phyloP scores from a whole-genome alignment of 371 early-diverging fungal species.

The Chytridiales sp. region DNA sequence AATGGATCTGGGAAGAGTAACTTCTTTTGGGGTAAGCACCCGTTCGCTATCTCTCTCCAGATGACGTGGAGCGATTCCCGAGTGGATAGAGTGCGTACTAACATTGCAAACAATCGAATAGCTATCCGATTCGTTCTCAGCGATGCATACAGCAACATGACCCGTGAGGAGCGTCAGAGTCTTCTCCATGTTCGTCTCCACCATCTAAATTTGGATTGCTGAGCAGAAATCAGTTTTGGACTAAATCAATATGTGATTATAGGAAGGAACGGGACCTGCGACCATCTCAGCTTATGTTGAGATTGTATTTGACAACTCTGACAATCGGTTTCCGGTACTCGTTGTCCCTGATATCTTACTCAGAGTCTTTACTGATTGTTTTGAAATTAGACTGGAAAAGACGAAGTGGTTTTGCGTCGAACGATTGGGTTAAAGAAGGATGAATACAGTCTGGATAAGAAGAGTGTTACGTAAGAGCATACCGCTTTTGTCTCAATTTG shows the following conservation, averaged over 20 bases:
- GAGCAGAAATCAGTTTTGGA: not conserved
- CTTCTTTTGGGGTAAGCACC: conserved; percentile 77
- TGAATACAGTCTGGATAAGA: conserved; percentile 95
- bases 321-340: conserved; percentile 89
- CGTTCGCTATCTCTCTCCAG: not conserved
- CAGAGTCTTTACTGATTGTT: not conserved
- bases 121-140: conserved; percentile 96
- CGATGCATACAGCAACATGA: conserved; percentile 91
- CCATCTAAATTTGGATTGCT: not conserved
- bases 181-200: conserved; percentile 76
- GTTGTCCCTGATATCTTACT: not conserved
- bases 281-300: conserved; percentile 98
- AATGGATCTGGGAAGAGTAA: conserved; percentile 99
- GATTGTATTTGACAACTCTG: conserved; percentile 94
- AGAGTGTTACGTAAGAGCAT: conserved; percentile 69
- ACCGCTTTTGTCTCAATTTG: conserved; percentile 1
- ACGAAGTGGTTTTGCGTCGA: conserved; percentile 85
- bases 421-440: conserved; percentile 96
- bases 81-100: not conserved
- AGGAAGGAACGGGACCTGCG: conserved; percentile 91
- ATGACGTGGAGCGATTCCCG: not conserved
- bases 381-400: conserved; percentile 72
- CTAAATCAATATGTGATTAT: conserved; percentile 12
- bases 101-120: conserved; percentile 18
- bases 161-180: conserved; percentile 89